phyloP scores from a whole-genome alignment of 2,329 filamentous ascomycete genomes.

The Calonectria pseudoreteaudii region DNA sequence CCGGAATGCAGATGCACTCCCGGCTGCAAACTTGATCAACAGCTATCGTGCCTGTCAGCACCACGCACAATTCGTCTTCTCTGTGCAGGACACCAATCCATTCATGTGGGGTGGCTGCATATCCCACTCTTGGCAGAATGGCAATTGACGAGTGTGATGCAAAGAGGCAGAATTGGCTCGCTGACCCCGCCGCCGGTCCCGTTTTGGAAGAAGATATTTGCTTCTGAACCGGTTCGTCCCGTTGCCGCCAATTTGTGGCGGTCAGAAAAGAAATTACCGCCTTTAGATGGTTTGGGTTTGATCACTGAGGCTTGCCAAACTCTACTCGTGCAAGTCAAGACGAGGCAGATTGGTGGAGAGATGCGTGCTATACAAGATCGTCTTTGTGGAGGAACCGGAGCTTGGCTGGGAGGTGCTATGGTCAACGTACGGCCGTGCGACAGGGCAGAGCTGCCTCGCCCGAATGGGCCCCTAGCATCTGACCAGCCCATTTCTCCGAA shows the following conservation, averaged over 20 bases:
- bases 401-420: constrained; percentile 11
- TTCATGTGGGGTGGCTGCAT: constrained; percentile 3
- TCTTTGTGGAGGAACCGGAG: constrained; percentile 3
- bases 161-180: not conserved
- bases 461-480: not conserved
- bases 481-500: constrained; percentile 20
- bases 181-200: not conserved
- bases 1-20: constrained; percentile 4
- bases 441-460: constrained; percentile 8
- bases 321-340: not conserved
- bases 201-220: not conserved
- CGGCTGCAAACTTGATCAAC: not conserved
- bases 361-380: constrained; percentile 7
- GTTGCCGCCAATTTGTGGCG: not conserved
- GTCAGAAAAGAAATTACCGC: constrained; percentile 1
- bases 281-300: not conserved
- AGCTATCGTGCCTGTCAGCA: not conserved
- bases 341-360: constrained; percentile 8
- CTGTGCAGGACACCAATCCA: not conserved
- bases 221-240: constrained; percentile 4
- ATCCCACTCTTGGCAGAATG: not conserved
- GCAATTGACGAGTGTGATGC: not conserved
- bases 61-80: not conserved
- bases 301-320: not conserved
- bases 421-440: constrained; percentile 20